Percentiles rank a stretch among this genome's conserved stretches.
Evolutionary conservation across 176 grass and related monocot genomes (phyloP).

Genomic region (Rhynchospora tenuis): DNA sequence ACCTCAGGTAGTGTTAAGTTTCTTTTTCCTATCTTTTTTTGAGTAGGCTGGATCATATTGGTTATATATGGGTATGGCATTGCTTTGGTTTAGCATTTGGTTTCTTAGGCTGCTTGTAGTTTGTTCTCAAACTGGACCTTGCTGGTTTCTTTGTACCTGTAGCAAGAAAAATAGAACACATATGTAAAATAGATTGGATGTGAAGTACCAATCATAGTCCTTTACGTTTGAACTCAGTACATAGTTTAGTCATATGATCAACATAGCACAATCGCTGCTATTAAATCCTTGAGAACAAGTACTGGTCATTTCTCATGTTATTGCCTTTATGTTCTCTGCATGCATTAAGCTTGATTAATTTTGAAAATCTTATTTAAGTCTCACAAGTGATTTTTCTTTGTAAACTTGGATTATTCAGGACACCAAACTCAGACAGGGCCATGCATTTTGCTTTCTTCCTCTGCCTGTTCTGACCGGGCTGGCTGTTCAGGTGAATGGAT

Average conservation of each 20-base stretch:
- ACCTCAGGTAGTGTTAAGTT: slow-evolving; percentile 45
- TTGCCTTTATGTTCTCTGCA: background rate
- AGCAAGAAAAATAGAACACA: background rate
- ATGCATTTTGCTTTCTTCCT: slow-evolving; percentile 95
- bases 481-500: slow-evolving; percentile 94
- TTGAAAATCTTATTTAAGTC: background rate
- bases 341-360: background rate
- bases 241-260: background rate
- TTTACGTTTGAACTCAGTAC: background rate
- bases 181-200: background rate
- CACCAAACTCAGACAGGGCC: slow-evolving; percentile 63
- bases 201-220: slow-evolving; percentile 11
- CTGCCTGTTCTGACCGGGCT: slow-evolving; percentile 86
- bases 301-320: slow-evolving; percentile 17
- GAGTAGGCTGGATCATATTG: background rate
- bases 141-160: background rate
- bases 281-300: background rate
- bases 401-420: slow-evolving; percentile 55
- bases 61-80: background rate
- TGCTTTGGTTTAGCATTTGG: background rate
- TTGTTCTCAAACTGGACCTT: background rate
- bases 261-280: background rate
- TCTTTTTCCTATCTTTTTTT: background rate
- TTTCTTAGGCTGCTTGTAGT: background rate
- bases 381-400: slow-evolving; percentile 16